Percentiles rank a stretch among this genome's conserved stretches.
These are phyloP conservation scores for Trichocomaceae sp. DNA, from an alignment of 2,329 filamentous ascomycete genomes.

Conservation along the genomic window DNA sequence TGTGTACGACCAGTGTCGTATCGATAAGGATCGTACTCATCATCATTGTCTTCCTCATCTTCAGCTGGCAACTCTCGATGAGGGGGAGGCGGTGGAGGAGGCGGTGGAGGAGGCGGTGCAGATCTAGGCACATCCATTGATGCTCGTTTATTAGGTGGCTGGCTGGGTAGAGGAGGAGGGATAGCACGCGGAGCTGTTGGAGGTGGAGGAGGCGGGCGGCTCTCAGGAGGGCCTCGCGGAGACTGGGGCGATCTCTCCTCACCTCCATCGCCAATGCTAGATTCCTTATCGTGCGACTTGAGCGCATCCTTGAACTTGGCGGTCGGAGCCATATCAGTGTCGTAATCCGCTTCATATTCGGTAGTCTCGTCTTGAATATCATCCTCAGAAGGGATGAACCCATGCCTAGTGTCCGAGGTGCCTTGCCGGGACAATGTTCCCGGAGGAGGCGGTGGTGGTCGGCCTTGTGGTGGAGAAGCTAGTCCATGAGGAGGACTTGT, in stretches of 20 bases:
- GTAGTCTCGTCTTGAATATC: constrained; percentile 74
- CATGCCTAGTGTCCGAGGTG: constrained; percentile 48
- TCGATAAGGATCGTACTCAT: constrained; percentile 46
- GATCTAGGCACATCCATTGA: constrained; percentile 66
- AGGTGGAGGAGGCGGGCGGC: constrained; percentile 40
- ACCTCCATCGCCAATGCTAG: constrained; percentile 64
- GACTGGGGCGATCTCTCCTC: constrained; percentile 50
- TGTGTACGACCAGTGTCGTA: constrained; percentile 40
- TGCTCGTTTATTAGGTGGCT: constrained; percentile 52
- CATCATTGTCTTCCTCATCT: constrained; percentile 29
- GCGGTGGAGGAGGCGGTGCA: constrained; percentile 58
- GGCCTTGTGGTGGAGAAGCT: constrained; percentile 44
- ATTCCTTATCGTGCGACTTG: constrained; percentile 70
- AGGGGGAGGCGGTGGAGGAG: constrained; percentile 51
- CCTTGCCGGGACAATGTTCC: constrained; percentile 51
- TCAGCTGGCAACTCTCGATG: constrained; percentile 36
- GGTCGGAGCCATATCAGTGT: constrained; percentile 92
- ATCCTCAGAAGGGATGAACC: constrained; percentile 31
- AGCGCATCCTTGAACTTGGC: constrained; percentile 91
- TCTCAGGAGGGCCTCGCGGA: constrained; percentile 29
- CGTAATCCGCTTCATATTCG: constrained; percentile 96
- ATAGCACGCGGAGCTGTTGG: constrained; percentile 55
- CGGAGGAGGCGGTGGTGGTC: constrained; percentile 58
- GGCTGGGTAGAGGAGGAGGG: constrained; percentile 60
- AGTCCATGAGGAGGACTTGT: constrained; percentile 29